Conservation (phyloP, 2,329 filamentous ascomycete species). For the Hypocrella siamensis region DNA sequence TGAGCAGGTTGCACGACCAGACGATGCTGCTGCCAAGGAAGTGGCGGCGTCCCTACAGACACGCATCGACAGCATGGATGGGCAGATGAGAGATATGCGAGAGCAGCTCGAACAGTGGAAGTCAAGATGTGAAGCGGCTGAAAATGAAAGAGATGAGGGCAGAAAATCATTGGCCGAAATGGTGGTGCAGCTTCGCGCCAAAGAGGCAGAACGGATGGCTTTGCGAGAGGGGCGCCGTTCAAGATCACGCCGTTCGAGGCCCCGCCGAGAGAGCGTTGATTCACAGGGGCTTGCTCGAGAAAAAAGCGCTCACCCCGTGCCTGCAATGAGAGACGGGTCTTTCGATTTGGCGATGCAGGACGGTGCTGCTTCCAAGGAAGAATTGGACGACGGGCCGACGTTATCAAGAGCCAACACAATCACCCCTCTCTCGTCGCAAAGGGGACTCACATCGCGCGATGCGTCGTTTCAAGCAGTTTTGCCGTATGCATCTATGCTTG, state of each 20-base stretch:
- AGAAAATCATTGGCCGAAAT: conserved; percentile 72
- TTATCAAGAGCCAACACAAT: conserved; percentile 33
- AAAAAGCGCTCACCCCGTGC: neutral
- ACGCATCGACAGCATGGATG: conserved; percentile 60
- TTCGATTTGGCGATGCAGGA: conserved; percentile 1
- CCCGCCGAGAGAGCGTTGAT: neutral
- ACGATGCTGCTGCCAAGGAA: conserved; percentile 7
- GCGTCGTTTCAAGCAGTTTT: conserved; percentile 35
- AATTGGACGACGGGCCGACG: conserved; percentile 22
- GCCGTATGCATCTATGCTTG: conserved; percentile 69
- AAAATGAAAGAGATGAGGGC: conserved; percentile 57
- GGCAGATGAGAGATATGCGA: conserved; percentile 69
- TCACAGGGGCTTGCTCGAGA: conserved; percentile 4
- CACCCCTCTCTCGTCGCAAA: conserved; percentile 24
- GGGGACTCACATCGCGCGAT: conserved; percentile 25
- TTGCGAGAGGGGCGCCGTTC: conserved; percentile 24
- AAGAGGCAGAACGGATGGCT: conserved; percentile 34
- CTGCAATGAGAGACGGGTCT: neutral
- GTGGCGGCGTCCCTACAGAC: conserved; percentile 31
- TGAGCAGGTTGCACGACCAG: neutral
- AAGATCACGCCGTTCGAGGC: conserved; percentile 17
- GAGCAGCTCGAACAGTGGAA: conserved; percentile 67
- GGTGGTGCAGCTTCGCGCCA: conserved; percentile 67
- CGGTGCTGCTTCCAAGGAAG: conserved; percentile 12
- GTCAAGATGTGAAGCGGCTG: conserved; percentile 62